Base-by-base conservation (phyloP, 768 basidiomycete genomes). In the Cyclocybe cylindracea region DNA sequence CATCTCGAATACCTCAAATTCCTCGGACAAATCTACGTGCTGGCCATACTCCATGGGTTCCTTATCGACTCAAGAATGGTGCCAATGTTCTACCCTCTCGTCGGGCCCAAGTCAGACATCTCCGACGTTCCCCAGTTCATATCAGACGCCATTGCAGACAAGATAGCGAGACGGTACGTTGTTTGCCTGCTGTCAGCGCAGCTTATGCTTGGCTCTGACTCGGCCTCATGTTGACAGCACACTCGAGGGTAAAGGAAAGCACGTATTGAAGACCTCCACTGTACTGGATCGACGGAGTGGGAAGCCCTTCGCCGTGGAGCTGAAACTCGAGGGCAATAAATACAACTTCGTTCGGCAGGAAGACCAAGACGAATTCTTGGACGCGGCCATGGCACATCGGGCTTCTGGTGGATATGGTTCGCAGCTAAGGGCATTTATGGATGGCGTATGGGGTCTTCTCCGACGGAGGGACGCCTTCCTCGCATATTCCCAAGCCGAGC, bases 1-100 rank as follows among this genome's bases (percentile, higher is more conserved):
- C 80, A 86, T 59, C 70, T 88, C 45, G 83, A 82, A 55, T 90
- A 89, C 63, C 91, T 87, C 76, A 89, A 83, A 68, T 89, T 91
- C 65, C 82, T 89, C 31, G 89, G 89, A 7, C 80, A 85, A 39
- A 75, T 82, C 39, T 71, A 89, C 52, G 87, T 88, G 24, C 71
- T 90, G 24, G 87, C 85, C 4, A 80, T 89, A 46, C 87, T 87
- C 73, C 89, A 91, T 61, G 74, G 82, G 50, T 57, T 62, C 54
- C 51, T 66, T 33, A 61, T 66, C 35, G 62, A 63, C 44, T 60
- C 65, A 13, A 51, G 38, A 40, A 40, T 64, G 19, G 57, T 66
- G 4, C 56, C 58, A 4, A 43, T 66, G 10, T 48, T 66, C 24
- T 60, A 62, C 45, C 62, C 61, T 8, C 29, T 62, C 3, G 47